Evolutionary conservation across 2,329 filamentous ascomycete genomes (phyloP), one percentile per base, ranked within the genome.

Genomic region (Chaetomium globosum): DNA sequence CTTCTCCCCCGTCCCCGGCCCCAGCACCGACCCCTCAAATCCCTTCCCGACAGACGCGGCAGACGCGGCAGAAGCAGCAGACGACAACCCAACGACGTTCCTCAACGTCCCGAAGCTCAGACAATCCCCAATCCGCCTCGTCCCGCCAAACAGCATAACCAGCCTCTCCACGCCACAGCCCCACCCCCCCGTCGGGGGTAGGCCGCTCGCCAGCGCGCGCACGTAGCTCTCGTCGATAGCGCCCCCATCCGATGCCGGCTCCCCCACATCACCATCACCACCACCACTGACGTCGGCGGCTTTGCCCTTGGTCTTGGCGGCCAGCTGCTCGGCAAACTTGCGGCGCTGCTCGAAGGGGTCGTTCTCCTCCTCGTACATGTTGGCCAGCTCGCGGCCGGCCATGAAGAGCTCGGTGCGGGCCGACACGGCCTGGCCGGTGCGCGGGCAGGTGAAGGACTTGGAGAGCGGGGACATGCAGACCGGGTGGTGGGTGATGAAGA

Each of bases 341-440:
- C 85, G 82, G 54, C 91, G 84, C 79, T 99, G 95, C 72, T 89
- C 90, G 61, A 90, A 88, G 0, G 95, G 95, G 59, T 92, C 91
- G 77, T 99, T 99, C 76, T 99, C 95, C 78, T 99, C 95, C 76
- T 99, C 95, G 77, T 99, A 99, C 81, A 94, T 96, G 77, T 99
- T 99, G 67, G 94, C 92, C 36, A 97, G 83, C 75, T 99, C 95
- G 62, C 87, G 86, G 49, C 89, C 87, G 58, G 86, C 80, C 68
- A 96, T 86, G 78, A 96, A 97, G 26, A 97, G 85, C 77, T 97
- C 93, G 0, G 90, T 91, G 6, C 93, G 88, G 0, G 92, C 91
- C 1, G 92, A 89, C 1, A 97, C 87, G 9, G 85, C 77, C 75
- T 97, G 93, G 16, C 83, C 81, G 0, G 88, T 89, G 9, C 74